Evolutionary conservation across 192 early-diverging fungal species (phyloP).

Genomic region (Neocallimastix lanati): DNA sequence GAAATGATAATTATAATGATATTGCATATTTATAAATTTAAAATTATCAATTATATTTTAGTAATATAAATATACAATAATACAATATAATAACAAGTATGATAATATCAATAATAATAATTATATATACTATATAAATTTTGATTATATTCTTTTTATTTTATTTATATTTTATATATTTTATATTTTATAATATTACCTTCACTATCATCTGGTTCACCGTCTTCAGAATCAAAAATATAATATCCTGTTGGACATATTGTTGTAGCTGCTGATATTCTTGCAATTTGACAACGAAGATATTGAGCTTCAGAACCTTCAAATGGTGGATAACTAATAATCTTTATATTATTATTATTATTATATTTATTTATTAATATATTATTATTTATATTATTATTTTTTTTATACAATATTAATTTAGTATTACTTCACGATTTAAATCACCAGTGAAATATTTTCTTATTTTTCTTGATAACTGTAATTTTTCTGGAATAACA

Average conservation of each 20-base stretch:
- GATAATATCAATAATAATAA: no score
- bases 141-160: no score
- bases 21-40: no score
- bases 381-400: no score
- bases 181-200: not conserved
- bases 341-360: slow-evolving; percentile 3
- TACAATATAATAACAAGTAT: no score
- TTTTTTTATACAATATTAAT: no score
- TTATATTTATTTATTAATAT: no score
- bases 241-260: slow-evolving; percentile 38
- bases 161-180: no score
- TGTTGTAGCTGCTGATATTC: slow-evolving; percentile 32
- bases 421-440: slow-evolving; percentile 23
- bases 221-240: slow-evolving; percentile 35
- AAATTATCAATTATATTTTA: no score
- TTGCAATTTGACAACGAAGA: slow-evolving; percentile 38
- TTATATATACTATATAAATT: no score
- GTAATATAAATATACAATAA: no score
- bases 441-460: slow-evolving; percentile 38
- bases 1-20: no score
- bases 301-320: slow-evolving; percentile 36
- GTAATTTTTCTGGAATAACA: slow-evolving; percentile 32
- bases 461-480: slow-evolving; percentile 20
- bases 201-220: slow-evolving; percentile 20
- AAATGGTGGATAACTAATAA: slow-evolving; percentile 31